Evolutionary conservation across 1,284 basidiomycete genomes (phyloP).

Genomic region (Ceratobasidium sp.): DNA sequence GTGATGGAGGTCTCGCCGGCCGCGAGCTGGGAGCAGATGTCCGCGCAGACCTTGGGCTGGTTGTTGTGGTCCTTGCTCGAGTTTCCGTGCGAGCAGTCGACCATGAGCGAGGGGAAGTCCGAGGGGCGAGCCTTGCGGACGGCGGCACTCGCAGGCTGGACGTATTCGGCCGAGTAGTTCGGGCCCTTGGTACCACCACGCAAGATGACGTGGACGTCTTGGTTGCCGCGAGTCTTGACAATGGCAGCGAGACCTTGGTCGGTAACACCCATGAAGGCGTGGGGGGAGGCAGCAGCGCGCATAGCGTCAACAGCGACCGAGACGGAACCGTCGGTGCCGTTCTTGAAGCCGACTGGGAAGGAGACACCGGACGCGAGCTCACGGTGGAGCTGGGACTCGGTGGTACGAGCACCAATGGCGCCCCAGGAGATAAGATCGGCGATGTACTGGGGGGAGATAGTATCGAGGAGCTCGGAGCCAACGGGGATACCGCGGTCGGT

Average conservation of each 20-base stretch:
- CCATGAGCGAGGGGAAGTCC: slow-evolving; percentile 60
- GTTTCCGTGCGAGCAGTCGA: slow-evolving; percentile 77
- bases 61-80: slow-evolving; percentile 93
- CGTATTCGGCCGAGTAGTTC: slow-evolving; percentile 84
- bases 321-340: slow-evolving; percentile 95
- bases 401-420: slow-evolving; percentile 97
- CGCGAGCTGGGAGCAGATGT: slow-evolving; percentile 83
- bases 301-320: slow-evolving; percentile 93
- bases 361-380: slow-evolving; percentile 92
- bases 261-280: slow-evolving; percentile 98
- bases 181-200: slow-evolving; percentile 91
- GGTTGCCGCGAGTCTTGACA: slow-evolving; percentile 94
- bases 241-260: slow-evolving; percentile 92
- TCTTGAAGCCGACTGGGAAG: slow-evolving; percentile 97
- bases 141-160: slow-evolving; percentile 75
- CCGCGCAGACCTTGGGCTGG: slow-evolving; percentile 84
- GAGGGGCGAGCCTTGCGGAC: slow-evolving; percentile 75
- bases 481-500: slow-evolving; percentile 92
- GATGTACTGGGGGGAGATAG: slow-evolving; percentile 89
- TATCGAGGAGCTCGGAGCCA: slow-evolving; percentile 95
- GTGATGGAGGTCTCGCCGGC: slow-evolving; percentile 86
- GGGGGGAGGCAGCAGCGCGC: slow-evolving; percentile 90
- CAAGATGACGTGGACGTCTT: slow-evolving; percentile 93
- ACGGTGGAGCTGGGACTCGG: slow-evolving; percentile 93
- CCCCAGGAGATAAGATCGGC: slow-evolving; percentile 92